Percentiles rank a stretch among this genome's conserved stretches.
Evolutionary conservation across 257 asterid genomes (phyloP).

Genomic region (Nicotiana obtusifolia): DNA sequence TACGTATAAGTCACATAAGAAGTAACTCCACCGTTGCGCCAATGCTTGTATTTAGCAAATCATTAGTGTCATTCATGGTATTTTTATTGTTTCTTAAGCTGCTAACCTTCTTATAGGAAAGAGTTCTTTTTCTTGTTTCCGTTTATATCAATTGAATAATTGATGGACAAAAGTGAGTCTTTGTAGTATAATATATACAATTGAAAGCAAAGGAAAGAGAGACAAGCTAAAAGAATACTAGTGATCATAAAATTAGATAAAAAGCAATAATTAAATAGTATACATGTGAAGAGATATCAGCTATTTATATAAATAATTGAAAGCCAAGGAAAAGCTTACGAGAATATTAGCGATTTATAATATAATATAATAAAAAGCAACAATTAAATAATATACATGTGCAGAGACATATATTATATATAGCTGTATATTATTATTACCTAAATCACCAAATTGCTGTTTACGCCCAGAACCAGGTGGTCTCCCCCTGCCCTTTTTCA

Average conservation of each 20-base stretch:
- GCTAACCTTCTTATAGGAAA: background rate
- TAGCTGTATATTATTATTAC: background rate
- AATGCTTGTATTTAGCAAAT: background rate
- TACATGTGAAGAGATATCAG: background rate
- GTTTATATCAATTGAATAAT: background rate
- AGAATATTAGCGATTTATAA: background rate
- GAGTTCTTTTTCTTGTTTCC: background rate
- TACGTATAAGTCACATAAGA: background rate
- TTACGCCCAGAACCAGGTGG: slow-evolving; percentile 13
- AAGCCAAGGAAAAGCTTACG: background rate
- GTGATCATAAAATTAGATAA: background rate
- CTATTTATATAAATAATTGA: background rate
- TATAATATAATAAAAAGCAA: background rate
- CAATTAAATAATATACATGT: background rate
- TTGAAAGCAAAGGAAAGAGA: background rate
- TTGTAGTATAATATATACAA: background rate
- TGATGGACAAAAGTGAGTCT: background rate
- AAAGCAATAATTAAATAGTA: background rate
- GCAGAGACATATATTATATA: background rate
- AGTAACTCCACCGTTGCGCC: background rate
- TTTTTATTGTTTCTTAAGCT: background rate
- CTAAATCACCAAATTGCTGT: background rate
- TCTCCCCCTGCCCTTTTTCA: slow-evolving; percentile 14
- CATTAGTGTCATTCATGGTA: background rate
- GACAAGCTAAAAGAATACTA: background rate